Evolutionary conservation across 1,284 basidiomycete genomes (phyloP), one percentile per base, ranked within the genome.

Genomic region (Rugosomyces carneus): DNA sequence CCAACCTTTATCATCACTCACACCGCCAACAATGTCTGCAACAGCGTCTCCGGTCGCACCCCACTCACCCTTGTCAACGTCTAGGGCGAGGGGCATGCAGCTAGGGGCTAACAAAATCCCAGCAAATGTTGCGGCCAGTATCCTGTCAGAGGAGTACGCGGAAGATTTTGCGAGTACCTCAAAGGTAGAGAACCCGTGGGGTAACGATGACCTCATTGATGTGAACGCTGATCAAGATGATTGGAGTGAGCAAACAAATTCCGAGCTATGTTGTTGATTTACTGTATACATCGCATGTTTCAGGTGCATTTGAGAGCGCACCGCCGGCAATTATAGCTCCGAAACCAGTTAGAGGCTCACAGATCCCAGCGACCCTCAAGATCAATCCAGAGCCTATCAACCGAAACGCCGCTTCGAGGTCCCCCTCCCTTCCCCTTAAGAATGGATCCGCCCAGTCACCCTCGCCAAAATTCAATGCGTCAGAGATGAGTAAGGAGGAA

Each of bases 181-280:
- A 29, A 64, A 60, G 31, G 70, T 70, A 3, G 70, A 58, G 5
- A 80, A 82, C 58, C 76, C 79, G 0, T 91, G 86, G 83, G 84
- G 81, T 3, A 73, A 64, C 40, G 81, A 80, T 21, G 89, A 95
- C 63, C 64, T 95, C 45, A 94, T 95, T 63, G 92, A 96, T 57
- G 81, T 96, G 7, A 84, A 93, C 60, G 91, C 88, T 0, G 92
- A 96, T 56, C 76, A 83, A 26, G 93, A 85, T 58, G 93, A 96
- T 61, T 96, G 93, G 93, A 87, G 90, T 89, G 59, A 60, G 77
- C 71, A 7, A 29, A 15, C 13, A 38, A 15, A 16, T 34, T 23
- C 7, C 4, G 7, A 23, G 21, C 21, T 36, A n/a, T 7, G 18
- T 42, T 35, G 7, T 13, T 47, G 11, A 47, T n/a, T n/a, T n/a